Conservation (phyloP, 192 early-diverging fungal genomes). For the Irineochytrium annulatum region DNA sequence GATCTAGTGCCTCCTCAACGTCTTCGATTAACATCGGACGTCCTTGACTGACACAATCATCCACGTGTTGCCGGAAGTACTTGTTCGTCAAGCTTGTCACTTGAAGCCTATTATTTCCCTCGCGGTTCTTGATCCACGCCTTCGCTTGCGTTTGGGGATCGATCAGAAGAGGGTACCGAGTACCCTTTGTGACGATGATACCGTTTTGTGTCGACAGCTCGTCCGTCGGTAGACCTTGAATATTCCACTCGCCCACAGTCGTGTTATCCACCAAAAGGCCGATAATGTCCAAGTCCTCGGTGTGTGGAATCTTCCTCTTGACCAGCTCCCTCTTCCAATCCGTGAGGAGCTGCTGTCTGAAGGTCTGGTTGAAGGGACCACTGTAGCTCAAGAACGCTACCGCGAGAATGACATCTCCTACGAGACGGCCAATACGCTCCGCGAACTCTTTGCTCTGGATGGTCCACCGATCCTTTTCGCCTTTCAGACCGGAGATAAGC, state of each 20-base stretch:
- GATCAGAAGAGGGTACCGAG: constrained; percentile 58
- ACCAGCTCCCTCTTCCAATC: constrained; percentile 59
- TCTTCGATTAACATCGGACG: constrained; percentile 63
- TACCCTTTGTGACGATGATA: constrained; percentile 59
- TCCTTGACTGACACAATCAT: constrained; percentile 56
- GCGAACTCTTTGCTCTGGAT: constrained; percentile 63
- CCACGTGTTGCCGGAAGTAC: constrained; percentile 61
- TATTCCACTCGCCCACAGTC: constrained; percentile 63
- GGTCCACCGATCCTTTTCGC: constrained; percentile 66
- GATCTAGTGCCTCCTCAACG: constrained; percentile 59
- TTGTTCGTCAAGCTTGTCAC: constrained; percentile 52
- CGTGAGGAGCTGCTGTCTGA: constrained; percentile 44
- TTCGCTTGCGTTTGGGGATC: constrained; percentile 65
- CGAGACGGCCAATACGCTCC: constrained; percentile 54
- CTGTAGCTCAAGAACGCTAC: constrained; percentile 59
- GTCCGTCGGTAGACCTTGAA: constrained; percentile 63
- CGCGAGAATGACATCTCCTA: constrained; percentile 59
- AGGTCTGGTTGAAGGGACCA: constrained; percentile 62
- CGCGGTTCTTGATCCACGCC: constrained; percentile 62
- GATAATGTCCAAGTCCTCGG: constrained; percentile 57
- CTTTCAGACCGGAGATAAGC: constrained; percentile 56
- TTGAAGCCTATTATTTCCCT: constrained; percentile 59
- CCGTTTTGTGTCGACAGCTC: constrained; percentile 63
- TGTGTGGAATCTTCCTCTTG: constrained; percentile 56
- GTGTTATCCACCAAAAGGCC: constrained; percentile 58